A percentile compares a stretch with the other conserved stretches of the same genome.
phyloP scores from a whole-genome alignment of 352 stramenopile genomes.

The Stramenopiles sp. region DNA sequence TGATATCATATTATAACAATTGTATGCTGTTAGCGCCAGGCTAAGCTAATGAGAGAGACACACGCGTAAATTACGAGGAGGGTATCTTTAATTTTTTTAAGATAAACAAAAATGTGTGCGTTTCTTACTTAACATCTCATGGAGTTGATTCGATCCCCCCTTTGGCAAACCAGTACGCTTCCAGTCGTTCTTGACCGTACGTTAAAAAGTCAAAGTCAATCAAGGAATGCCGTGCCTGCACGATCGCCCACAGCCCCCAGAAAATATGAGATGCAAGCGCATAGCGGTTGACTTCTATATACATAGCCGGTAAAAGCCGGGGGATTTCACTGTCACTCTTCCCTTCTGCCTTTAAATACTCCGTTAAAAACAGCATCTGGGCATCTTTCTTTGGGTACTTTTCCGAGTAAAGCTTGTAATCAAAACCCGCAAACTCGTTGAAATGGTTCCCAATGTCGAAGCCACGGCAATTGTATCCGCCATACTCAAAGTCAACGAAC shows the following conservation, averaged over 20 bases:
- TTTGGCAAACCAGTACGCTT: too few relatives aligned
- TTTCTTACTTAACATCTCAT: too few relatives aligned
- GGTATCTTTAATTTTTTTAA: too few relatives aligned
- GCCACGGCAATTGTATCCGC: conserved; percentile 51
- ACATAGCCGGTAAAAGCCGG: conserved; percentile 24
- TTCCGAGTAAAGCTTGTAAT: conserved; percentile 42
- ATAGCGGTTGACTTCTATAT: conserved; percentile 58
- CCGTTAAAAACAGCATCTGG: conserved; percentile 16
- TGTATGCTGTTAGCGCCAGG: too few relatives aligned
- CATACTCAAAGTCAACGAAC: conserved; percentile 88
- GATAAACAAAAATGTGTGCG: too few relatives aligned
- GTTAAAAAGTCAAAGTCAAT: conserved; percentile 68
- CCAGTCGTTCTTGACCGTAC: conserved; percentile 53
- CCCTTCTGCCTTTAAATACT: too few relatives aligned
- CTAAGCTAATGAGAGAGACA: too few relatives aligned
- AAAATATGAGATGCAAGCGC: conserved; percentile 67
- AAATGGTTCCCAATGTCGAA: conserved; percentile 88
- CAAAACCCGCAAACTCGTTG: conserved; percentile 75
- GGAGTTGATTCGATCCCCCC: too few relatives aligned
- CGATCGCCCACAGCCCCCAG: conserved; percentile 76
- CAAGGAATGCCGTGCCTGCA: conserved; percentile 71
- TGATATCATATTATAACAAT: too few relatives aligned
- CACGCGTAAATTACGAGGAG: too few relatives aligned
- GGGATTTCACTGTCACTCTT: too few relatives aligned
- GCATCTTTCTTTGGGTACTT: conserved; percentile 46